Evolutionary conservation across 2,329 filamentous ascomycete species (phyloP), one percentile per base, ranked within the genome.

Genomic region (Penicillium palitans): DNA sequence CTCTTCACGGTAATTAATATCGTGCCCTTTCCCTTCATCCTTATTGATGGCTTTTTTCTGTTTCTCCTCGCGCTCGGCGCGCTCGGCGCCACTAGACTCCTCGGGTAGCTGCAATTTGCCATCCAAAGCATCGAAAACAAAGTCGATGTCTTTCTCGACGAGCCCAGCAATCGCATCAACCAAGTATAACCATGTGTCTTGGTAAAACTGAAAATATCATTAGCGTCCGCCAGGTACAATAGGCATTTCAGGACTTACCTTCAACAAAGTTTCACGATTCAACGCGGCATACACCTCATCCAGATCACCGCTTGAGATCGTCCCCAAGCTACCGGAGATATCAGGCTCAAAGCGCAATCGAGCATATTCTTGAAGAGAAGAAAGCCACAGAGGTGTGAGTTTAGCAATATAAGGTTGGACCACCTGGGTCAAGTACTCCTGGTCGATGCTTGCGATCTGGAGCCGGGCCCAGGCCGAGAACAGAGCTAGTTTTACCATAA

Each of bases 401-500:
- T 86, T 93, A 15, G 90, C 90, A 58, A 98, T 91, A 70, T 98
- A 91, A 44, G 95, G 93, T 68, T 90, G 90, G 52, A 99, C 81
- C 12, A 99, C 93, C 62, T 95, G 87, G 19, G 90, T 84, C 17
- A 99, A 81, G 70, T 99, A 98, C 52, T 86, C 87, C 67, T 98
- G 93, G 70, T 98, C 93, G 5, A 87, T 87, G 76, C 93, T 98
- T 27, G 95, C 92, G 61, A 99, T 93, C 76, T 99, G 95, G 33
- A 99, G 82, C 72, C 97, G 91, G 4, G 95, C 96, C 95, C 95
- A 99, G 1, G 93, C 95, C 1, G 93, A 95, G 74, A 96, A 96
- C 2, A 99, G 89, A 0, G 95, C 89, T 85, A 98, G 95, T 75
- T 96, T 96, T 55, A 99, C 91, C 95, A 99, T 99, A 49, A 97